A percentile compares a stretch with the other conserved stretches of the same genome.
Evolutionary conservation across 495 filamentous ascomycete genomes (phyloP).

Genomic region (Penicillium parvum): DNA sequence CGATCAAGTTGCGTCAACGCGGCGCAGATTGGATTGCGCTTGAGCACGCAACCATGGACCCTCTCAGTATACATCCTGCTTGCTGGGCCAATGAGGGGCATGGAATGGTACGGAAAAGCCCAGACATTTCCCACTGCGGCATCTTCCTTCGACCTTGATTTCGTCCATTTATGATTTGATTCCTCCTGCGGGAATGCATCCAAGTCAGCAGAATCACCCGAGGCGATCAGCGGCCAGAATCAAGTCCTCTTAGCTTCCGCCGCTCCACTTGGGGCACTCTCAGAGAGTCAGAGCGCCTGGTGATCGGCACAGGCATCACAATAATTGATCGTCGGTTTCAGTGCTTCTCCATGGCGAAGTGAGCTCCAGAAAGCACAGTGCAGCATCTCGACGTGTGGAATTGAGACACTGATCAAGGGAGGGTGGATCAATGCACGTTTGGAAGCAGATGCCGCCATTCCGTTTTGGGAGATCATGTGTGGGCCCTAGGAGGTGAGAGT

Average conservation of each 20-base stretch:
- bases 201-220: constrained; percentile 18
- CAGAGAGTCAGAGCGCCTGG: constrained; percentile 3
- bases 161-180: no score
- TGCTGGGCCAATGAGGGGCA: constrained; percentile 10
- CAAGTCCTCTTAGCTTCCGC: constrained; percentile 22
- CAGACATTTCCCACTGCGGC: constrained; percentile 3
- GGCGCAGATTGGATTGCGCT: constrained; percentile 4
- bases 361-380: neutral
- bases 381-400: neutral
- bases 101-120: no score
- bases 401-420: neutral
- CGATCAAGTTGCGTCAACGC: constrained; percentile 25
- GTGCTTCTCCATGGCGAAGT: neutral
- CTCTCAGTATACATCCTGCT: neutral
- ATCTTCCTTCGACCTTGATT: constrained; percentile 9
- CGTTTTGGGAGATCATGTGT: neutral
- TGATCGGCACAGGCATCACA: neutral
- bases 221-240: constrained; percentile 21
- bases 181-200: constrained; percentile 9
- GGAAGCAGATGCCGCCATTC: neutral
- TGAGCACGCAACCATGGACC: constrained; percentile 17
- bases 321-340: neutral
- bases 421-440: neutral
- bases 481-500: neutral
- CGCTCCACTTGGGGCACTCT: constrained; percentile 15